Base-by-base conservation (phyloP, 371 early-diverging fungal genomes). In the Mycotypha africana region DNA sequence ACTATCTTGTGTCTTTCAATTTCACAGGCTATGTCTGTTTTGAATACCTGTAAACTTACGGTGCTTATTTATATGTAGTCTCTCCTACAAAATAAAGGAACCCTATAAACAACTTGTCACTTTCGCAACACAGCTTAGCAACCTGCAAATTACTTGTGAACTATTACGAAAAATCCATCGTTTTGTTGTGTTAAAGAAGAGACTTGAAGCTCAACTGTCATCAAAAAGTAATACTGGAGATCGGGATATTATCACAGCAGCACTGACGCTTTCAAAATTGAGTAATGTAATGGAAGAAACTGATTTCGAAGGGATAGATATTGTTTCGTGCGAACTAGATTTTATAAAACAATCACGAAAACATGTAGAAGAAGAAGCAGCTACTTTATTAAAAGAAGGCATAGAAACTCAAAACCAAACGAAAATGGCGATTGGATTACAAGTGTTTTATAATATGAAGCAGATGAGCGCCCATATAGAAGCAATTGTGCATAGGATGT, bases 391-490 rank as follows among this genome's bases (percentile, higher is more conserved):
- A 11, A 66, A 72, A 22, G 73, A 76, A 21, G 86, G 89, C 1
- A 62, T 87, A 31, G 62, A 60, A 1, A 40, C 70, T 0, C 78
- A 82, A 58, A 82, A 82, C 44, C 84, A 86, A 57, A 65, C 83
- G 4, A 83, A 84, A 28, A 79, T 90, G 50, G 86, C 88, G 16
- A 65, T 81, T 10, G 83, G 85, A 4, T 68, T 90, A 39, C 91
- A 88, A 42, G 82, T 90, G 5, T 88, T 84, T 53, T 74, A 82
- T 36, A 86, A 86, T 42, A 65, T 90, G 42, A 73, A 78, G 25
- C 58, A 74, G 30, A 65, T 88, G 65, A 69, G 77, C 10, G 52
- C 64, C 24, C 78, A 67, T 30, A 65, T 77, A 31, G 43, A 78
- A 43, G 45, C 67, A 24, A 21, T 81, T 32, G 42, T 74, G 9